Evolutionary conservation across 257 asterid species (phyloP), one percentile per base, ranked within the genome.

Genomic region (Salvia hispanica): DNA sequence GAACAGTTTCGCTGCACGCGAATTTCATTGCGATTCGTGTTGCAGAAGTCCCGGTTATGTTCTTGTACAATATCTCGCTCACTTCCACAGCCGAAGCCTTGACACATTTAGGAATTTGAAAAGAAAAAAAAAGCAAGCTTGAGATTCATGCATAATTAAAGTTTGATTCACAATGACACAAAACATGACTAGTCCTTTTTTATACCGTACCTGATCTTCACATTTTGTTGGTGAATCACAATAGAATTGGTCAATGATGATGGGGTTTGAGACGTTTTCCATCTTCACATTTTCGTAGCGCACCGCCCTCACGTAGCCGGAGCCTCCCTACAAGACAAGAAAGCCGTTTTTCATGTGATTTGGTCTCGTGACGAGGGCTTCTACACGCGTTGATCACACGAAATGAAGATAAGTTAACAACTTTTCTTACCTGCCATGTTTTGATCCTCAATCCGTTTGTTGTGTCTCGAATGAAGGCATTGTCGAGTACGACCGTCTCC

Each of bases 381-480:
- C n/a, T n/a, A n/a, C n/a, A n/a, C n/a, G n/a, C n/a, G n/a, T n/a
- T n/a, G n/a, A n/a, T n/a, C n/a, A n/a, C n/a, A n/a, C n/a, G n/a
- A n/a, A n/a, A n/a, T n/a, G n/a, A n/a, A n/a, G 25, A 21, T 21
- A 21, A 21, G 0, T 21, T 21, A 21, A 21, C 25, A 0, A 21
- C 2, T 21, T 21, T 21, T 21, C 25, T 21, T 21, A 21, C 25
- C 25, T 94, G 99, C 92, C 92, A 94, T 37, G 96, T 90, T 85
- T 94, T 94, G 80, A 94, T 94, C 74, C 99, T 80, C 21, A 94
- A 91, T 53, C 99, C 97, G 40, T 94, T 94, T 47, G 92, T 85
- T 37, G 99, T 76, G 31, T 81, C 82, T 21, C 55, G 78, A 57
- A 94, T 67, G 74, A 81, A 79, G 33, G 96, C 96, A 14, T 74